Evolutionary conservation across 495 filamentous ascomycete species (phyloP).

Genomic region (Xylaria acuta): DNA sequence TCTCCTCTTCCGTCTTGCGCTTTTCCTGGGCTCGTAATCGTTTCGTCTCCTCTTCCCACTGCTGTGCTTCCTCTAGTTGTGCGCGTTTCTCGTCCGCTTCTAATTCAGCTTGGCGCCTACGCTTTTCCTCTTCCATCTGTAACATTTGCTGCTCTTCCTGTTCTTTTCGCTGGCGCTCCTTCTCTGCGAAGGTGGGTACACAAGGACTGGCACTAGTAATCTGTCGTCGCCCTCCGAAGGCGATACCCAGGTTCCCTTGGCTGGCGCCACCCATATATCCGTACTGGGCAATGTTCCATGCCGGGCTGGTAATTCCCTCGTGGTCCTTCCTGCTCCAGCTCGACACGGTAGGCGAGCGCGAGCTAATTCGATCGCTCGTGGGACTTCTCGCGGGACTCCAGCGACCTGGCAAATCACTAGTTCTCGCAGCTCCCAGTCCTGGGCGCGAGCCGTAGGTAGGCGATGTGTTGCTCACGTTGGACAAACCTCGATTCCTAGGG

Average conservation of each 20-base stretch:
- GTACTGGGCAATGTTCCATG: constrained; percentile 99
- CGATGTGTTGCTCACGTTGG: constrained; percentile 70
- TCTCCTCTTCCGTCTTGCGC: constrained; percentile 74
- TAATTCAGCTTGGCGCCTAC: constrained; percentile 62
- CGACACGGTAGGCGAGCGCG: constrained; percentile 64
- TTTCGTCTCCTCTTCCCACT: constrained; percentile 81
- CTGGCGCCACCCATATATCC: constrained; percentile 98
- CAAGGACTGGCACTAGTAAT: constrained; percentile 83
- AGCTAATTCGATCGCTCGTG: constrained; percentile 42
- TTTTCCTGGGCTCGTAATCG: constrained; percentile 72
- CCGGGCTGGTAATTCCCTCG: constrained; percentile 79
- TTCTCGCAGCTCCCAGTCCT: constrained; percentile 51
- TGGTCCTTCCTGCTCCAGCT: constrained; percentile 90
- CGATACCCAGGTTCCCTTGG: constrained; percentile 92
- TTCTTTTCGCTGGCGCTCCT: constrained; percentile 60
- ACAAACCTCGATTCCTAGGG: constrained; percentile 64
- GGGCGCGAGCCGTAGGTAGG: constrained; percentile 53
- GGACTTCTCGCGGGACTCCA: constrained; percentile 69
- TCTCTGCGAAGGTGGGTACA: constrained; percentile 72
- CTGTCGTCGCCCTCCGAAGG: constrained; percentile 89
- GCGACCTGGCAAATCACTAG: constrained; percentile 61
- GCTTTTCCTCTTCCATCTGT: constrained; percentile 71
- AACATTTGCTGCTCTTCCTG: constrained; percentile 64
- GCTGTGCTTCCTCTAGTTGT: constrained; percentile 71
- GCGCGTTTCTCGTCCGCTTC: constrained; percentile 75